Conservation (phyloP, 805 yeast genomes). For the Kluyveromyces lactis region DNA sequence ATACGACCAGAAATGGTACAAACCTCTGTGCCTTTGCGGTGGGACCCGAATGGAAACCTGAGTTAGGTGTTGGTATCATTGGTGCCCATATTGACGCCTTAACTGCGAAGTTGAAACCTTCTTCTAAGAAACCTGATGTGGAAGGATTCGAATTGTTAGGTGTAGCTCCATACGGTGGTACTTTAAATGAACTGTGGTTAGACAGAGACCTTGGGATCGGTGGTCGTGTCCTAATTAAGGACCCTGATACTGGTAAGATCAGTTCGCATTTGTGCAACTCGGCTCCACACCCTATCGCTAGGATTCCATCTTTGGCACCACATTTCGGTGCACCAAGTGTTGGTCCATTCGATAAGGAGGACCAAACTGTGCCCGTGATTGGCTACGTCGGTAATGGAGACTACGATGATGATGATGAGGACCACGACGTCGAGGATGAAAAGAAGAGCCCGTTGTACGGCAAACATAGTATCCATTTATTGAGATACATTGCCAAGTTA, state of each 20-base stretch:
- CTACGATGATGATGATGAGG: constrained; percentile 8
- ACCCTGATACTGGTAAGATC: constrained; percentile 29
- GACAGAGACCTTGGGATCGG: constrained; percentile 84
- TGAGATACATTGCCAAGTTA: constrained; percentile 59
- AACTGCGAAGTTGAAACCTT: constrained; percentile 63
- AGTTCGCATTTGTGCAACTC: constrained; percentile 43
- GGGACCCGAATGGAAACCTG: constrained; percentile 59
- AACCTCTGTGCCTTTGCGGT: constrained; percentile 60
- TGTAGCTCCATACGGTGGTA: constrained; percentile 79
- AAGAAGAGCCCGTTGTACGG: constrained; percentile 56
- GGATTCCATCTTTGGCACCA: constrained; percentile 78
- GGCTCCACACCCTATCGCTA: constrained; percentile 64
- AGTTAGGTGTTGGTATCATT: constrained; percentile 57
- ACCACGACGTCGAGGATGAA: constrained; percentile 49
- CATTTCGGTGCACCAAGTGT: constrained; percentile 69
- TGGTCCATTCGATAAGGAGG: constrained; percentile 71
- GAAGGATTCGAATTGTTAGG: constrained; percentile 77
- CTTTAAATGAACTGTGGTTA: constrained; percentile 58
- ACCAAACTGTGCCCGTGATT: constrained; percentile 68
- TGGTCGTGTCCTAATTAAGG: constrained; percentile 58
- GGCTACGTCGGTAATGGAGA: constrained; percentile 40
- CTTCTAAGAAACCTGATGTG: constrained; percentile 47
- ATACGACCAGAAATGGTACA: constrained; percentile 61
- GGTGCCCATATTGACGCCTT: constrained; percentile 75
- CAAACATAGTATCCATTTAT: constrained; percentile 56